Percentiles rank a stretch among this genome's conserved stretches.
Conservation (phyloP, 495 filamentous ascomycete genomes). For the Penicillium taxi region DNA sequence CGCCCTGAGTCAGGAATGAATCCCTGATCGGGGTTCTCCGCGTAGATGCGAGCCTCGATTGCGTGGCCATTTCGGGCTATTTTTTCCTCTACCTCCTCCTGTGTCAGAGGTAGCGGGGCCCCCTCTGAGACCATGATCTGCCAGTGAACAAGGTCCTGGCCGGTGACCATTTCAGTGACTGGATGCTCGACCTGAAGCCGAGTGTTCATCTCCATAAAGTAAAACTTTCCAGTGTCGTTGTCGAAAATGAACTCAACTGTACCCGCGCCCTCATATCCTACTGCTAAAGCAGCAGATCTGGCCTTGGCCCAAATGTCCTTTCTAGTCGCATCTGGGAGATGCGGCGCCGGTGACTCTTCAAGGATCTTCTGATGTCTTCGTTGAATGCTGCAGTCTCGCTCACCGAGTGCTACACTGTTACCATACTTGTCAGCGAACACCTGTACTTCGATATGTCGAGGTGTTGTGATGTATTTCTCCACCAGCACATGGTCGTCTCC, state of each 20-base stretch:
- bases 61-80: conserved; percentile 75
- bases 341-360: conserved; percentile 90
- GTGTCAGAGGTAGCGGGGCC: conserved; percentile 73
- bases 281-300: conserved; percentile 76
- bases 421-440: conserved; percentile 90
- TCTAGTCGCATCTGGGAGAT: conserved; percentile 68
- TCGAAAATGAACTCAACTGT: conserved; percentile 99
- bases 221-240: conserved; percentile 87
- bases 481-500: conserved; percentile 95
- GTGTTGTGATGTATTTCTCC: conserved; percentile 92
- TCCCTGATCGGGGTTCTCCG: conserved; percentile 81
- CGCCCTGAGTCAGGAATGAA: conserved; percentile 94
- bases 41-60: conserved; percentile 94
- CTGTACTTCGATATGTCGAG: conserved; percentile 95
- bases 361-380: conserved; percentile 93
- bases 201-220: conserved; percentile 99
- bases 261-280: conserved; percentile 91
- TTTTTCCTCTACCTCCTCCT: conserved; percentile 67
- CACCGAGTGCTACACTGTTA: conserved; percentile 75
- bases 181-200: conserved; percentile 95
- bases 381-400: conserved; percentile 82
- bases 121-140: conserved; percentile 91
- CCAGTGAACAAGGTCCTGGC: conserved; percentile 92
- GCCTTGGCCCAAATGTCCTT: conserved; percentile 94
- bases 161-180: conserved; percentile 94